phyloP scores from a whole-genome alignment of 768 basidiomycete genomes.

The Rhodotorula babjevae region DNA sequence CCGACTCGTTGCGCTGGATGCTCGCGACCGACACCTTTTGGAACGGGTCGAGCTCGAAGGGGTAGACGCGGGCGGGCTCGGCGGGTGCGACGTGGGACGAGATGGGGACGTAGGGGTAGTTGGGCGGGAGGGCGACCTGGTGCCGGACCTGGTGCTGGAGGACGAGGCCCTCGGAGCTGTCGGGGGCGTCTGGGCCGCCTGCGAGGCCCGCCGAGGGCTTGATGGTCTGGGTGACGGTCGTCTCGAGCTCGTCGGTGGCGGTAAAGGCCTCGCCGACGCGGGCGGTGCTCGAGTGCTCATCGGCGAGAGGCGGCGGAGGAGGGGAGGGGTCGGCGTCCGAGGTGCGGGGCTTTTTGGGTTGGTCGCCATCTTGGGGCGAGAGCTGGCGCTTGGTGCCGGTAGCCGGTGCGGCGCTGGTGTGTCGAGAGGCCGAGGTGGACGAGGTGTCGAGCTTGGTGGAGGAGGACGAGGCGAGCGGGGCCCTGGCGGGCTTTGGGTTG shows the following conservation, averaged over 20 bases:
- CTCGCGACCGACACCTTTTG: slow-evolving; percentile 90
- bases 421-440: neutral
- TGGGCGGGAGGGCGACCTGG: slow-evolving; percentile 91
- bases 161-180: slow-evolving; percentile 47
- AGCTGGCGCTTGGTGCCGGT: slow-evolving; percentile 9
- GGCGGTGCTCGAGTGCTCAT: neutral
- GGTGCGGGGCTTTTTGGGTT: slow-evolving; percentile 16
- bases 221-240: slow-evolving; percentile 85
- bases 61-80: slow-evolving; percentile 87
- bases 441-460: slow-evolving; percentile 8
- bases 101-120: slow-evolving; percentile 85
- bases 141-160: slow-evolving; percentile 63
- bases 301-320: neutral
- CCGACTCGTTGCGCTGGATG: slow-evolving; percentile 95
- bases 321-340: neutral
- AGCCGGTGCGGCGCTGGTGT: neutral
- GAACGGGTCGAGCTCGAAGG: slow-evolving; percentile 95
- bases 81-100: slow-evolving; percentile 82
- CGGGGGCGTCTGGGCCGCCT: slow-evolving; percentile 47
- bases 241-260: slow-evolving; percentile 89
- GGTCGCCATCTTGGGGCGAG: slow-evolving; percentile 17
- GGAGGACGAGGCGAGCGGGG: neutral
- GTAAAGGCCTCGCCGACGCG: slow-evolving; percentile 45
- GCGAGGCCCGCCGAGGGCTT: slow-evolving; percentile 82
- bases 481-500: neutral